A percentile compares a stretch with the other conserved stretches of the same genome.
Evolutionary conservation across 495 filamentous ascomycete species (phyloP).

Genomic region (Aspergillus biplanus): DNA sequence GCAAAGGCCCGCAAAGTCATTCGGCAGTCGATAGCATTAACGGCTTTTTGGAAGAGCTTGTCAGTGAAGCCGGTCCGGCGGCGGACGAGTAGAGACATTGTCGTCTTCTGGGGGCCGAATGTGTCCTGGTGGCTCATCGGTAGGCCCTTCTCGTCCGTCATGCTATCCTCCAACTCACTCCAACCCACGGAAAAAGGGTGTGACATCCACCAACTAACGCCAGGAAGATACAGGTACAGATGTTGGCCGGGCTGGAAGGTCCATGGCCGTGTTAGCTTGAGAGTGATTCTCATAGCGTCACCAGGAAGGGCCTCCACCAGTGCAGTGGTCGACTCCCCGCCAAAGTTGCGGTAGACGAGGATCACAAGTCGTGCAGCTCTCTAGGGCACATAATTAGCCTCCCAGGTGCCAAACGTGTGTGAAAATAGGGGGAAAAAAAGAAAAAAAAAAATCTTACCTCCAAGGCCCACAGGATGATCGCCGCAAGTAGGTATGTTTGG

Average conservation of each 20-base stretch:
- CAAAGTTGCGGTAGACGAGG: constrained; percentile 72
- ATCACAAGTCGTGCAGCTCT: constrained; percentile 68
- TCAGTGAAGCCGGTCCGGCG: constrained; percentile 88
- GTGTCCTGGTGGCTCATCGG: constrained; percentile 43
- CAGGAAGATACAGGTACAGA: constrained; percentile 80
- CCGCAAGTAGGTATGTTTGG: constrained; percentile 65
- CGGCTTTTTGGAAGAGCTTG: constrained; percentile 69
- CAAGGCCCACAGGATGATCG: constrained; percentile 74
- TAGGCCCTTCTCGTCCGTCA: constrained; percentile 48
- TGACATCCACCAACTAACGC: constrained; percentile 77
- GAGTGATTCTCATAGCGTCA: constrained; percentile 79
- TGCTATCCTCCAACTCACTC: constrained; percentile 55
- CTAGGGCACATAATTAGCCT: constrained; percentile 22
- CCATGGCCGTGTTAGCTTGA: constrained; percentile 77
- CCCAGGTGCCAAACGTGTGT: not conserved
- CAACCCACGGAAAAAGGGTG: constrained; percentile 96
- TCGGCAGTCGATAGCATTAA: constrained; percentile 40
- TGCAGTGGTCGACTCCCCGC: constrained; percentile 66
- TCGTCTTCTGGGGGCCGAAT: constrained; percentile 51
- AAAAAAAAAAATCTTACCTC: constrained; percentile 50
- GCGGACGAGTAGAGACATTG: constrained; percentile 78
- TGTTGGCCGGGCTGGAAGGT: constrained; percentile 83
- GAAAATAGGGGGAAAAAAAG: not conserved
- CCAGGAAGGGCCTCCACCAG: constrained; percentile 77
- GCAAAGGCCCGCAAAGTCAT: constrained; percentile 63